Evolutionary conservation across 2,329 filamentous ascomycete genomes (phyloP).

Genomic region (Ciborinia camelliae): DNA sequence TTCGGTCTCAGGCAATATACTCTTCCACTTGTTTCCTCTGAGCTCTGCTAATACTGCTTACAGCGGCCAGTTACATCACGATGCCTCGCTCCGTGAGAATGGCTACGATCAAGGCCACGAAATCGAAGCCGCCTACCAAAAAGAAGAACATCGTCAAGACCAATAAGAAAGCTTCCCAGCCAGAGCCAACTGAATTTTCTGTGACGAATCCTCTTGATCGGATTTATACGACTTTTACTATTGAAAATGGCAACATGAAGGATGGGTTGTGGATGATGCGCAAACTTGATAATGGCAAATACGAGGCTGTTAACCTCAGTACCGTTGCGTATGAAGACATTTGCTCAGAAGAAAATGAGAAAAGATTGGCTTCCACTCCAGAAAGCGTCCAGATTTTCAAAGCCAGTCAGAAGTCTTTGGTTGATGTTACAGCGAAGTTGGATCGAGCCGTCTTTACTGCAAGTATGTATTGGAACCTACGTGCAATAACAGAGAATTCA

Average conservation of each 20-base stretch:
- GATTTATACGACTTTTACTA: conserved; percentile 22
- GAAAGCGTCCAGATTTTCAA: conserved; percentile 15
- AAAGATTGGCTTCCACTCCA: conserved; percentile 17
- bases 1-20: not conserved
- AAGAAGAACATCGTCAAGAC: not conserved
- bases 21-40: not conserved
- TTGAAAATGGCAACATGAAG: conserved; percentile 20
- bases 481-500: not conserved
- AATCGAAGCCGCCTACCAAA: not conserved
- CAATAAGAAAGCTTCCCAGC: not conserved
- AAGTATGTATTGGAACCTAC: conserved; percentile 18
- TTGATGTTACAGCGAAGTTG: conserved; percentile 18
- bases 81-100: not conserved
- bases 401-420: conserved; percentile 20
- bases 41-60: not conserved
- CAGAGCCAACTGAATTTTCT: not conserved
- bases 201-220: conserved; percentile 7
- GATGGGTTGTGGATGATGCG: conserved; percentile 27
- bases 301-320: conserved; percentile 25
- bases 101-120: not conserved
- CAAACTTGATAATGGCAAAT: conserved; percentile 22
- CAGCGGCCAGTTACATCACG: not conserved
- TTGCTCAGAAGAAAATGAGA: conserved; percentile 24
- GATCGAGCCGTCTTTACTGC: conserved; percentile 23
- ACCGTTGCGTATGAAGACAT: conserved; percentile 15